Evolutionary conservation across 768 basidiomycete genomes (phyloP), one percentile per base, ranked within the genome.

Genomic region (Xanthoconium stramineum): DNA sequence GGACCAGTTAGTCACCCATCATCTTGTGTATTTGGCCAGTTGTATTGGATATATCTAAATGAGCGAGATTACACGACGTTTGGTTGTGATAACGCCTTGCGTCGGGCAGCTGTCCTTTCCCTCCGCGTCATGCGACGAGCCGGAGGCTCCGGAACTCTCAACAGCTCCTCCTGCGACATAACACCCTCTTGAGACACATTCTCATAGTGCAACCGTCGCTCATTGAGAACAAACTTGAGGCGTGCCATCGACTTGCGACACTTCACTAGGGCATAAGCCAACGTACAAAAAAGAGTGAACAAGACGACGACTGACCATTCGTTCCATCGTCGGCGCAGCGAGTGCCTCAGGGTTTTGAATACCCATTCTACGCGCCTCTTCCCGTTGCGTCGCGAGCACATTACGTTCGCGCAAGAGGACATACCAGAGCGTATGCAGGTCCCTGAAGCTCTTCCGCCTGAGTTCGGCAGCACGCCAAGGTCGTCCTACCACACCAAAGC

Each of bases 401-500:
- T 98, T 99, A 5, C 90, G 82, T 72, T 99, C 97, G 60, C 92
- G 80, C 45, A 94, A 65, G 28, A 93, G 75, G 47, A 98, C 79
- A 69, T 96, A 98, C 96, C 97, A 99, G 37, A 99, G 78, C 10
- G 86, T 89, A 71, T 99, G 97, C 59, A 99, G 75, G 68, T 98
- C 95, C 57, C 83, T 82, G 77, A 98, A 98, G 60, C 85, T 90
- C 73, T 98, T 98, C 51, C 87, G 77, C 37, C 97, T 81, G 45
- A 99, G 79, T 66, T 98, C 97, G 11, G 83, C 78, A 8, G 94
- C 87, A 51, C 75, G 80, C 95, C 95, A 98, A 28, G 90, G 77
- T 50, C 96, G 84, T 39, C 94, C 96, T 95, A 65, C 17, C n/a
- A 56, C 57, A 56, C 43, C 37, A 44, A 19, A 49, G n/a, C 30